Evolutionary conservation across 192 early-diverging fungal species (phyloP).

Genomic region (Ramicandelaber brevisporus): DNA sequence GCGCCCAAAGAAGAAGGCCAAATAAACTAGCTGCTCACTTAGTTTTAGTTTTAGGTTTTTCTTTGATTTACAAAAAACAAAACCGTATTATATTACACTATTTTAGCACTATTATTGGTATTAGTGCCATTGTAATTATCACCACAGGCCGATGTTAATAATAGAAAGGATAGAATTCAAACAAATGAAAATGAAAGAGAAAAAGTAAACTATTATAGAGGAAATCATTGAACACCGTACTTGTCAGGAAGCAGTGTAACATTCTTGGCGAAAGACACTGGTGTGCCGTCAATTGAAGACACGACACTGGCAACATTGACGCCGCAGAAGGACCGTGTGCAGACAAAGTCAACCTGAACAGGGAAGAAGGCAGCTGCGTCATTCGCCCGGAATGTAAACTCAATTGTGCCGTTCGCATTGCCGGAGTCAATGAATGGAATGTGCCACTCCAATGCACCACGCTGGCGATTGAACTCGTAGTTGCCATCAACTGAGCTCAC

Average conservation of each 20-base stretch:
- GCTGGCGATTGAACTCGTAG: conserved; percentile 46
- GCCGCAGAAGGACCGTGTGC: conserved; percentile 42
- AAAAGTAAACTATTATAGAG: too few relatives aligned
- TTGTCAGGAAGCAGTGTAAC: conserved; percentile 45
- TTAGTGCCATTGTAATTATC: too few relatives aligned
- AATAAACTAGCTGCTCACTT: conserved; percentile 23
- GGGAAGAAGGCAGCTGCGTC: conserved; percentile 71
- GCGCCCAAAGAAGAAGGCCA: conserved; percentile 97
- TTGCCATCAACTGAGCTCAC: conserved; percentile 62
- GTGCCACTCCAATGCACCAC: conserved; percentile 62
- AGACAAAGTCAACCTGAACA: conserved; percentile 49
- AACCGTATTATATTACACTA: conserved; percentile 1
- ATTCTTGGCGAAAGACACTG: conserved; percentile 45
- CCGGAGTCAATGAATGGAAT: conserved; percentile 37
- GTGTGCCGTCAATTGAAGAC: conserved; percentile 18
- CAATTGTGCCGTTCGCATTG: conserved; percentile 56
- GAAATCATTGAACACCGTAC: conserved; percentile 57
- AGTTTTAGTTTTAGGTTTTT: conserved; percentile 1
- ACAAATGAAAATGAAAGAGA: too few relatives aligned
- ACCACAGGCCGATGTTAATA: too few relatives aligned
- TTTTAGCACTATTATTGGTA: conserved; percentile 1
- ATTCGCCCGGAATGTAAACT: conserved; percentile 54
- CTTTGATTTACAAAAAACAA: conserved; percentile 2
- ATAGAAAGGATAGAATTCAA: too few relatives aligned
- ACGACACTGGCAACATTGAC: conserved; percentile 26